Evolutionary conservation across 192 early-diverging fungal species (phyloP), one percentile per base, ranked within the genome.

Genomic region (Umbelopsis ramanniana): DNA sequence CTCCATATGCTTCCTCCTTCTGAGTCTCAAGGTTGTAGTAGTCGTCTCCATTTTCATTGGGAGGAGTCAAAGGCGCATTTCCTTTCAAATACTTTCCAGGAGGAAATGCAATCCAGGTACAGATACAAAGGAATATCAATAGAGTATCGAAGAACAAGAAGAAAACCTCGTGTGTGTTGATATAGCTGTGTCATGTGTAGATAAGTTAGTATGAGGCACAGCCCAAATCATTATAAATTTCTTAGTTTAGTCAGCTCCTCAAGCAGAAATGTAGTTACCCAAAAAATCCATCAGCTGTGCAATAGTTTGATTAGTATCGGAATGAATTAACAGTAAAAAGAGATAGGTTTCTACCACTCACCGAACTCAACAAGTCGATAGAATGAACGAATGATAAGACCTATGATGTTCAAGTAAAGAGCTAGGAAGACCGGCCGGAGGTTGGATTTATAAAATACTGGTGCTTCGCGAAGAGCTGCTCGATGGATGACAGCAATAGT

Each of bases 141-240:
- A 85, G 63, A 0, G 84, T 79, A 60, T 85, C 84, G 74, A 85
- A 85, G 12, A 77, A 80, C 33, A 80, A 81, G 75, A 85, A 85
- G 29, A 80, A 82, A 75, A 79, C 80, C 70, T 85, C 84, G 8
- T 77, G 52, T 35, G 72, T 77, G 14, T 83, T 81, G 19, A 85
- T 76, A 46, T 71, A 74, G 15, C 84, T 80, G 12, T 66, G 71
- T 45, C 79, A 83, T 10, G 74, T 76, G 26, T 78, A 74, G 26
- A 74, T 29, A 14, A 14, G 6, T 53, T 24, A 54, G 53, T 54
- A 54, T 2, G 53, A 52, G 8, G 26, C 19, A 17, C 33, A 37
- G 0, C 15, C 2, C 11, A 7, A 6, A 43, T 11, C 8, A 43
- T 12, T n/a, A 43, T 29, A 43, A 43, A 40, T 40, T 8, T 3